Percentiles rank a stretch among this genome's conserved stretches.
Evolutionary conservation across 768 basidiomycete species (phyloP).

Genomic region (Cantharellus anzutake): DNA sequence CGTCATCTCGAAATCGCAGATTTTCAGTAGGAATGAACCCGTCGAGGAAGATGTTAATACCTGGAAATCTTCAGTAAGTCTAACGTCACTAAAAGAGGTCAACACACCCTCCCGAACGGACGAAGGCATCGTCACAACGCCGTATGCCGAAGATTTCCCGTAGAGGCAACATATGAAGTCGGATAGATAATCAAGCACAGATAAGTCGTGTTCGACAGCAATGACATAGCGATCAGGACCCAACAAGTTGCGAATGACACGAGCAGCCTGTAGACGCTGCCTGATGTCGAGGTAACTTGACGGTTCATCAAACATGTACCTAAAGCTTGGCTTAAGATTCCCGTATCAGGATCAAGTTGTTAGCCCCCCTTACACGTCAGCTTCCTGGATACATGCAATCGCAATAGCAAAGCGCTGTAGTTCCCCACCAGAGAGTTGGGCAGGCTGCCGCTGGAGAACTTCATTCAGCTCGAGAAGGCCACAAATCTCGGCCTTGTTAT

Average conservation of each 20-base stretch:
- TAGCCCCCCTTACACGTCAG: constrained; percentile 66
- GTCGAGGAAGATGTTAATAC: constrained; percentile 99
- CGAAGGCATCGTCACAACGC: constrained; percentile 97
- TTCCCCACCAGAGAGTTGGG: constrained; percentile 87
- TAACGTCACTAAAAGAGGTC: not conserved
- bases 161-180: constrained; percentile 97
- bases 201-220: constrained; percentile 96
- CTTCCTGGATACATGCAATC: constrained; percentile 85
- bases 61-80: constrained; percentile 21
- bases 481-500: constrained; percentile 76
- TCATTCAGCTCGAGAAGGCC: constrained; percentile 75
- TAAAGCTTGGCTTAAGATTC: constrained; percentile 15
- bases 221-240: constrained; percentile 79
- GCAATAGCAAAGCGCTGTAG: constrained; percentile 96
- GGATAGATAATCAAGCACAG: constrained; percentile 93
- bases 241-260: constrained; percentile 80
- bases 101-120: constrained; percentile 82
- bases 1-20: constrained; percentile 91
- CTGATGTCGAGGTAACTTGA: constrained; percentile 95
- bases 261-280: constrained; percentile 86
- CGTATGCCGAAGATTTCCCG: constrained; percentile 93
- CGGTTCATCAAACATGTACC: constrained; percentile 99
- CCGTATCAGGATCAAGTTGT: not conserved
- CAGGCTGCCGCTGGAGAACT: constrained; percentile 68
- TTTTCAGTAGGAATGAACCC: constrained; percentile 99